phyloP scores from a whole-genome alignment of 2,329 filamentous ascomycete species.

The Ophiocordyceps sinensis region DNA sequence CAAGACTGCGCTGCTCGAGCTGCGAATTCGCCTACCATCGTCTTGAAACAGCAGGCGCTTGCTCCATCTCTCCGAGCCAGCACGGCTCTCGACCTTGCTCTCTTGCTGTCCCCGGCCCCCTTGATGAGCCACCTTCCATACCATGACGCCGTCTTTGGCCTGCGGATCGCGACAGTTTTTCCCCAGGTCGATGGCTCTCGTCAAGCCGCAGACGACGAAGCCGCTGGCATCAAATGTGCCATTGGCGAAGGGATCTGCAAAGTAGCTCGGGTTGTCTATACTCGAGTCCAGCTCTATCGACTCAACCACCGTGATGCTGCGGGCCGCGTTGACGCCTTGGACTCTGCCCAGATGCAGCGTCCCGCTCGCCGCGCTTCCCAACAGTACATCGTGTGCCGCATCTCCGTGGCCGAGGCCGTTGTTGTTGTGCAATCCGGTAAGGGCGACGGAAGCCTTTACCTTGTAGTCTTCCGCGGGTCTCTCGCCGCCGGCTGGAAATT shows the following conservation, averaged over 20 bases:
- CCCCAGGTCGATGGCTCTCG: conserved; percentile 22
- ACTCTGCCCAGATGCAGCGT: conserved; percentile 25
- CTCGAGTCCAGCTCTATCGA: conserved; percentile 26
- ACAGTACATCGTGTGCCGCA: conserved; percentile 23
- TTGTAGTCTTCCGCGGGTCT: conserved; percentile 12
- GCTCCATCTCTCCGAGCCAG: conserved; percentile 18
- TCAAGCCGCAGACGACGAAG: conserved; percentile 34
- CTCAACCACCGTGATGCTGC: conserved; percentile 19
- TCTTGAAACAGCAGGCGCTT: conserved; percentile 40
- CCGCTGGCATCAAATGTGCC: conserved; percentile 33
- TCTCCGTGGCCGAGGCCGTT: conserved; percentile 41
- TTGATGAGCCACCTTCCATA: conserved; percentile 23
- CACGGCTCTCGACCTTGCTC: conserved; percentile 3
- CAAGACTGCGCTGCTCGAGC: conserved; percentile 35
- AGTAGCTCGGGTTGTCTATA: conserved; percentile 46
- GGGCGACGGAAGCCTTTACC: conserved; percentile 27
- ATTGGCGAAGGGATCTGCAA: conserved; percentile 34
- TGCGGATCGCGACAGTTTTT: conserved; percentile 15
- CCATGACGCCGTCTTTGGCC: conserved; percentile 26
- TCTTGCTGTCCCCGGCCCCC: too few species aligned
- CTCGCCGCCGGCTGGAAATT: conserved; percentile 14
- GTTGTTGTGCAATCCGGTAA: conserved; percentile 32
- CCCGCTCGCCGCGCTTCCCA: conserved; percentile 29
- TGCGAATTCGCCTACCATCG: conserved; percentile 34
- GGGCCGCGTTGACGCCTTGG: conserved; percentile 7